Evolutionary conservation across 805 yeast species (phyloP), one percentile per base, ranked within the genome.

Genomic region (Monosporozyma servazzii): DNA sequence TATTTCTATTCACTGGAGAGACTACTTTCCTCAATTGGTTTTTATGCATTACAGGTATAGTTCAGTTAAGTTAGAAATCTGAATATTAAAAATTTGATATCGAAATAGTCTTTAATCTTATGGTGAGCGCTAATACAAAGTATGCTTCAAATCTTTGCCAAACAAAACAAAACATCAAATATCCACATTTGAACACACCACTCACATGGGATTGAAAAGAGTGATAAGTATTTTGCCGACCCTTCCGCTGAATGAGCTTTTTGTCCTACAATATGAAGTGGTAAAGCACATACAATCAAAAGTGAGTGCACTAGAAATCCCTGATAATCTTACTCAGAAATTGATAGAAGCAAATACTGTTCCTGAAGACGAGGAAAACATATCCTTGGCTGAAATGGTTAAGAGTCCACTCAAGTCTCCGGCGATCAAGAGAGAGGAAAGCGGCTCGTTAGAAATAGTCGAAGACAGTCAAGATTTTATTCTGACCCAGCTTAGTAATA

Each of bases 381-480:
- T 18, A 40, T 17, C n/a, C 18, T 15, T 29, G 15, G 29, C 5
- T 9, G 27, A 7, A 4, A 18, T 15, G 5, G 13, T n/a, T 9
- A 42, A 17, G 3, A 42, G 27, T n/a, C 29, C 45, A 11, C n/a
- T 15, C 10, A n/a, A 25, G 31, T 18, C 29, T 18, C 29, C 17
- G n/a, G 8, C 3, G 21, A 33, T 15, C 9, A 9, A 23, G 15
- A 13, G 37, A 29, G 39, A 39, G 9, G 37, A 17, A 17, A 25
- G 21, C 18, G 44, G 33, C 8, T 27, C 45, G 13, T 15, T 31
- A 18, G 29, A 25, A 51, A 47, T 9, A 49, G 41, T 10, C 3
- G 54, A 55, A 21, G 63, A 59, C 45, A 49, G 54, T 8, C 60
- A 62, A 37, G 65, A 59, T 3, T 57, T 55, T 25, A 55, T 61